phyloP scores from a whole-genome alignment of 495 filamentous ascomycete genomes.

The Neurospora sp. region DNA sequence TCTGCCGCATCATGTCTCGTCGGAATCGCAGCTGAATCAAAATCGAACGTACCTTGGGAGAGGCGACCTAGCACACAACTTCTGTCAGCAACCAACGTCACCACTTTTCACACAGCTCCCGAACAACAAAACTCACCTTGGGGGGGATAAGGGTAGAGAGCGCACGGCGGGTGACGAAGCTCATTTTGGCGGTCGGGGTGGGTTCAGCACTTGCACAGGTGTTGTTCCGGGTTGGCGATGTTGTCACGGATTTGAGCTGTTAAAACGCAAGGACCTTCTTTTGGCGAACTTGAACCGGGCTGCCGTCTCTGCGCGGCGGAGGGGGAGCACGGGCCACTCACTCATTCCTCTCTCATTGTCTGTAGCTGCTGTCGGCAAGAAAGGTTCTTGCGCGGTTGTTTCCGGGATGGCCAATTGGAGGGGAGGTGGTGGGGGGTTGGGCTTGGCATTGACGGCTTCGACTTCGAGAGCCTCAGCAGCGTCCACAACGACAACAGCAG shows the following conservation, averaged over 20 bases:
- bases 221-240: constrained; percentile 5
- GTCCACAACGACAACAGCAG: background rate
- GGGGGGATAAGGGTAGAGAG: constrained; percentile 97
- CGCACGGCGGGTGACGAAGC: constrained; percentile 74
- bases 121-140: constrained; percentile 54
- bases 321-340: constrained; percentile 4
- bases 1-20: background rate
- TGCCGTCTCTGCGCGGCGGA: constrained; percentile 1
- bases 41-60: constrained; percentile 69
- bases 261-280: constrained; percentile 5
- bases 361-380: constrained; percentile 9
- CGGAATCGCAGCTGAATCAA: background rate
- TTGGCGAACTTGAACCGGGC: background rate
- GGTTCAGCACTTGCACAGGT: constrained; percentile 12
- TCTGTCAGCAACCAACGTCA: constrained; percentile 19
- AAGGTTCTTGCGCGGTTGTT: constrained; percentile 24
- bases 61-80: constrained; percentile 49
- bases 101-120: background rate
- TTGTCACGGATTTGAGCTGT: constrained; percentile 13
- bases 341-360: background rate
- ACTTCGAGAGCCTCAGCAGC: constrained; percentile 5
- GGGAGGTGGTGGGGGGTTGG: constrained; percentile 7
- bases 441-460: constrained; percentile 3
- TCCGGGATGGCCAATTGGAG: constrained; percentile 15
- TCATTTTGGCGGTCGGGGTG: constrained; percentile 58